Conservation (phyloP, 2,329 filamentous ascomycete species). For the Talaromyces sp. region DNA sequence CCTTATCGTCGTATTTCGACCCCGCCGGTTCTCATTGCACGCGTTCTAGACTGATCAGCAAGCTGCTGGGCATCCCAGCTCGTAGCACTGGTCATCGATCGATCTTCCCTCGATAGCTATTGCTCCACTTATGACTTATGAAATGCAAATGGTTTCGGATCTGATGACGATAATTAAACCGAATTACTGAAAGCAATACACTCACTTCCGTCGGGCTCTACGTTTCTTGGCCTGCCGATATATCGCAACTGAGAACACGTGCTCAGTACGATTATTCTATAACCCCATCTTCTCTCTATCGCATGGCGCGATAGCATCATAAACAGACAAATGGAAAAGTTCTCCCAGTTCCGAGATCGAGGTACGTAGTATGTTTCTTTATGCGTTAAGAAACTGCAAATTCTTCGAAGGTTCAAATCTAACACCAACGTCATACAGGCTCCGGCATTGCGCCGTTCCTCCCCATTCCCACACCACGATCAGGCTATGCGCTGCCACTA, state of each 20-base stretch:
- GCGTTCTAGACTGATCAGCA: not conserved
- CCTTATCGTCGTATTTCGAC: not conserved
- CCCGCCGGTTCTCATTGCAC: not conserved
- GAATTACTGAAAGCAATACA: not conserved
- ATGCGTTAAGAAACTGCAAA: not conserved
- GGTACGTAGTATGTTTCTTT: slow-evolving; percentile 49
- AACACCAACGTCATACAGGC: slow-evolving; percentile 51
- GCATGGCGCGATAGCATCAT: slow-evolving; percentile 3
- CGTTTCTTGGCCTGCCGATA: not conserved
- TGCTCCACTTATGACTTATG: not conserved
- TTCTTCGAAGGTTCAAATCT: not conserved
- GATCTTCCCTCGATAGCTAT: not conserved
- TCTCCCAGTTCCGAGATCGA: slow-evolving; percentile 86
- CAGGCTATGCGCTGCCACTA: slow-evolving; percentile 61
- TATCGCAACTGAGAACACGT: not conserved
- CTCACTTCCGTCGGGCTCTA: not conserved
- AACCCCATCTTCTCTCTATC: not conserved
- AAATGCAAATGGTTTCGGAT: not conserved
- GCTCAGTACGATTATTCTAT: not conserved
- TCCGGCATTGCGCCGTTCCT: slow-evolving; percentile 96
- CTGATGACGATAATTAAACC: not conserved
- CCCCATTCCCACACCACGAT: slow-evolving; percentile 66
- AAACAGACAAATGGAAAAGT: slow-evolving; percentile 73
- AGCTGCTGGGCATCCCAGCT: not conserved
- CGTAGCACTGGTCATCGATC: not conserved